Conservation (phyloP, 176 grass and related monocot species). For the Typha latifolia region DNA sequence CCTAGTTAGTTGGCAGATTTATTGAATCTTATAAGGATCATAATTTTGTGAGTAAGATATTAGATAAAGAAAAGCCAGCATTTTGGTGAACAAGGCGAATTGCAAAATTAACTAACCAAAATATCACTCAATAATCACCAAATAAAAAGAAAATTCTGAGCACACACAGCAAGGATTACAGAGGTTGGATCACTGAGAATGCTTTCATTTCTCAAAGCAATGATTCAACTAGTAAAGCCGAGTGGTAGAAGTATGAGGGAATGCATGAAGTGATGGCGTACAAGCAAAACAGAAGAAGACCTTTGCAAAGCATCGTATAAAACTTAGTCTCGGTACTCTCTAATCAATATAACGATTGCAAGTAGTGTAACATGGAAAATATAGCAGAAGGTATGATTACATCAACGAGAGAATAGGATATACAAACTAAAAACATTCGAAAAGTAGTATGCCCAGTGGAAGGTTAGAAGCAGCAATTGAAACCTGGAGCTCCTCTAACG, state of each 20-base stretch:
- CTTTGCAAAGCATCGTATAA: not conserved
- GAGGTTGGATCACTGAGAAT: no score
- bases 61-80: no score
- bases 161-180: no score
- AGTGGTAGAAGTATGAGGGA: not conserved
- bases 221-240: no score
- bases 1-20: no score
- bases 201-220: no score
- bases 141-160: no score
- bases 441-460: not conserved
- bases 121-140: no score
- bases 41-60: no score
- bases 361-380: not conserved
- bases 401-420: not conserved
- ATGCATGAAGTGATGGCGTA: not conserved
- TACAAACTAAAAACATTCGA: not conserved
- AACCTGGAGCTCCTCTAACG: slow-evolving; percentile 19
- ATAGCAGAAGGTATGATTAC: not conserved
- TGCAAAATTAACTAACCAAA: no score
- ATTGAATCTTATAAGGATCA: no score
- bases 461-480: not conserved
- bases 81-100: no score
- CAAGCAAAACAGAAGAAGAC: not conserved
- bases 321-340: not conserved
- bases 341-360: not conserved